Percentiles rank a stretch among this genome's conserved stretches.
Conservation (phyloP, 805 yeast genomes). For the Hemisphaericaspora nanyangensis region DNA sequence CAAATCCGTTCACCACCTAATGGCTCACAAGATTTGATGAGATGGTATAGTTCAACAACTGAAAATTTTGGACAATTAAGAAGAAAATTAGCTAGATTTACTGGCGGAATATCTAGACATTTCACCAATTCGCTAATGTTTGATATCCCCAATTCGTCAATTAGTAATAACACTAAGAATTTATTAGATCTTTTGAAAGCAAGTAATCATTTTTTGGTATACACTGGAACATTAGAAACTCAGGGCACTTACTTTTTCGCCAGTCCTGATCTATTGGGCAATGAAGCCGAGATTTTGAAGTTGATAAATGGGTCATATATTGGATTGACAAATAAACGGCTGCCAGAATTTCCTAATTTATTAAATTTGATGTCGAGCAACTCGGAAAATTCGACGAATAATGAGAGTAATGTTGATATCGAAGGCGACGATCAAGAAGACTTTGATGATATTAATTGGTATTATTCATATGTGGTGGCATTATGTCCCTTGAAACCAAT, state of each 20-base stretch:
- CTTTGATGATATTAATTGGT: constrained; percentile 17
- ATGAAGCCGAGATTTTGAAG: constrained; percentile 35
- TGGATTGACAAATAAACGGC: constrained; percentile 29
- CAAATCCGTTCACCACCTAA: constrained; percentile 63
- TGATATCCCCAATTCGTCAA: constrained; percentile 43
- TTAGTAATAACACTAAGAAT: constrained; percentile 43
- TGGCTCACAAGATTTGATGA: constrained; percentile 35
- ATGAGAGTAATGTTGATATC: background rate
- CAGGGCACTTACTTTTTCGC: constrained; percentile 81
- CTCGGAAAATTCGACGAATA: background rate
- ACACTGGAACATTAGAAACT: constrained; percentile 66
- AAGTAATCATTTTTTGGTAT: constrained; percentile 71
- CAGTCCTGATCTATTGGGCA: constrained; percentile 49
- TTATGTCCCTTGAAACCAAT: constrained; percentile 79
- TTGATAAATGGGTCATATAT: constrained; percentile 38
- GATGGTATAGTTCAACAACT: constrained; percentile 66
- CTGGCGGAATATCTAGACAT: constrained; percentile 59
- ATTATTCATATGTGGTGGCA: constrained; percentile 66
- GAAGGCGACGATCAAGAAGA: constrained; percentile 11
- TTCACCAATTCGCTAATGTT: constrained; percentile 72
- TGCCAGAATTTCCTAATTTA: constrained; percentile 25
- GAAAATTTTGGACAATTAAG: constrained; percentile 74
- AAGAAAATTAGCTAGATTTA: constrained; percentile 78
- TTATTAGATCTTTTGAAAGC: constrained; percentile 58
- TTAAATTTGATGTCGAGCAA: constrained; percentile 14